These are phyloP conservation scores for Kwoniella sp. DNA, from an alignment of 768 basidiomycete species.

Conservation along the genomic window DNA sequence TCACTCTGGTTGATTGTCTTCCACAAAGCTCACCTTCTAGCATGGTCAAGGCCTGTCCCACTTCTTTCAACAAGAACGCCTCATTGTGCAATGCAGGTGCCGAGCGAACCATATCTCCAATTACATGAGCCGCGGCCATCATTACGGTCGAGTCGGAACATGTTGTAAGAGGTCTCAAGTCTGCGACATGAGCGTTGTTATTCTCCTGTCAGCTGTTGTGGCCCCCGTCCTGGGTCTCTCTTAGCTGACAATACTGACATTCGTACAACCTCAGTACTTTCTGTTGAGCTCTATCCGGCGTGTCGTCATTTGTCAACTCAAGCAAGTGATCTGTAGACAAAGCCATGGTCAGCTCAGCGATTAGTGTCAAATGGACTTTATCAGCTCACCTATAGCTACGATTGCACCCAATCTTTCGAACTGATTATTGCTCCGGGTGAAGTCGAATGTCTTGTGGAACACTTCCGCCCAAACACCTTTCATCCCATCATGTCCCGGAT, in stretches of 20 bases:
- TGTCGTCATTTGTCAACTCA: constrained; percentile 43
- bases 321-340: constrained; percentile 34
- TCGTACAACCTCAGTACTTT: constrained; percentile 47
- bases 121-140: constrained; percentile 88
- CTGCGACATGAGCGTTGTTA: constrained; percentile 23
- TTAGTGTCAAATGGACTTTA: neutral
- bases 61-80: constrained; percentile 84
- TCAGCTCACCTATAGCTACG: constrained; percentile 42
- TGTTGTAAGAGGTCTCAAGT: constrained; percentile 88
- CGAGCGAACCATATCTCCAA: constrained; percentile 76
- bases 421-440: constrained; percentile 46
- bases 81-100: constrained; percentile 83
- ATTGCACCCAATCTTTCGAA: constrained; percentile 46
- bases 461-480: constrained; percentile 48
- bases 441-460: constrained; percentile 47
- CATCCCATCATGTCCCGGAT: constrained; percentile 43
- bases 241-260: constrained; percentile 29
- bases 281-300: constrained; percentile 42
- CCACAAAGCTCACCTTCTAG: constrained; percentile 58
- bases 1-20: neutral
- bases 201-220: neutral
- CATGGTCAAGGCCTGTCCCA: constrained; percentile 77
- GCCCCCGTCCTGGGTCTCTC: neutral
- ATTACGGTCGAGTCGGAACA: constrained; percentile 90
- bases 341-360: neutral